These are phyloP conservation scores for Macaranga tanarius DNA, from an alignment of 441 rosid species.

Conservation along the genomic window DNA sequence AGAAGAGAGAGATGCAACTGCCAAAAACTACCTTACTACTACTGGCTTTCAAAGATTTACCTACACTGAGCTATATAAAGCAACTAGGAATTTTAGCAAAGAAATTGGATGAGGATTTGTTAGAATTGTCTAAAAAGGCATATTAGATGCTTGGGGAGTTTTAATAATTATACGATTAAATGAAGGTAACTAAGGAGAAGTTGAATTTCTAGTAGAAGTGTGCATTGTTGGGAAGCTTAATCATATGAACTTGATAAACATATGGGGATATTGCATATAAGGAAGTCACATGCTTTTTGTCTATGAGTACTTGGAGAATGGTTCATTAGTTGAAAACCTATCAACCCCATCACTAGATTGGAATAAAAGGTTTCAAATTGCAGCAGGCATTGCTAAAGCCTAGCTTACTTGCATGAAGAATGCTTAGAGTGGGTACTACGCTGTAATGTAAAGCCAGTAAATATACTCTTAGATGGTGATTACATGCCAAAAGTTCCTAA, in stretches of 20 bases:
- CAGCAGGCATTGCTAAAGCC: conserved; percentile 30
- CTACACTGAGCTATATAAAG: conserved; percentile 29
- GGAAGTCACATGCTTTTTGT: conserved; percentile 8
- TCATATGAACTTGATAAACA: conserved; percentile 39
- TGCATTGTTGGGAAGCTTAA: conserved; percentile 37
- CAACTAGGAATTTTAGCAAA: conserved; percentile 24
- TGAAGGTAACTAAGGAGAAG: conserved; percentile 33
- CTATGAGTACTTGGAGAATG: conserved; percentile 29
- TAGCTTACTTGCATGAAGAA: conserved; percentile 17
- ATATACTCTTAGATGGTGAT: conserved; percentile 3
- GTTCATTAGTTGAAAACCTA: conserved; percentile 31
- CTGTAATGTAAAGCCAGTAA: conserved; percentile 17
- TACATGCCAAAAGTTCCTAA: not conserved
- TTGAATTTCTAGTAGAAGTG: conserved; percentile 35
- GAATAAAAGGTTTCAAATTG: conserved; percentile 25
- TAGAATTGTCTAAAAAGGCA: conserved; percentile 33
- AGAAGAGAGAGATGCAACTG: not conserved
- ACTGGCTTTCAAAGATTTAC: conserved; percentile 28
- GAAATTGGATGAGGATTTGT: conserved; percentile 39
- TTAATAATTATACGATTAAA: conserved; percentile 29
- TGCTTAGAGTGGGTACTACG: conserved; percentile 12
- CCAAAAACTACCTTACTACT: conserved; percentile 18
- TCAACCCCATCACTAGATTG: not conserved
- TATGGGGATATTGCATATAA: conserved; percentile 43
- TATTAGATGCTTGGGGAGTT: conserved; percentile 18